Conservation (phyloP, 352 stramenopile species). For the Phytopythium oedochilum region DNA sequence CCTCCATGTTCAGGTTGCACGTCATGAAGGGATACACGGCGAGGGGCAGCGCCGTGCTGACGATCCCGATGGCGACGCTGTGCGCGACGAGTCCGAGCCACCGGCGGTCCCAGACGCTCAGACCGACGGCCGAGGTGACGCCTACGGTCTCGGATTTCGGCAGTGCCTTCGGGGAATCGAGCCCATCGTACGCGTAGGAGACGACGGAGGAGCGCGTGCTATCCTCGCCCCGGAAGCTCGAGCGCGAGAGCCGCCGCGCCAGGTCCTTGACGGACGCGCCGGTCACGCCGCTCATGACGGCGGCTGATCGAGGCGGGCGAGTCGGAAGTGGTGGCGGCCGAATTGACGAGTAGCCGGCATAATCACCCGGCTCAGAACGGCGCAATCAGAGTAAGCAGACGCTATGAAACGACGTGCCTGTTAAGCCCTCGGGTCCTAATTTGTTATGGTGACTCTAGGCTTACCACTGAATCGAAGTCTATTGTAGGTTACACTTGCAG, state of each 20-base stretch:
- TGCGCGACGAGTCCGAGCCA: constrained; percentile 51
- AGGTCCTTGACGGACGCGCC: constrained; percentile 26
- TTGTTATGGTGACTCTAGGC: too few species aligned
- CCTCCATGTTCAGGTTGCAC: constrained; percentile 68
- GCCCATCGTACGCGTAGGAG: not conserved
- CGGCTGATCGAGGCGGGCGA: not conserved
- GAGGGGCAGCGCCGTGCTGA: constrained; percentile 49
- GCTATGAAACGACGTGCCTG: too few species aligned
- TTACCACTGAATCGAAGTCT: too few species aligned
- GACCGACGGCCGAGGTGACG: not conserved
- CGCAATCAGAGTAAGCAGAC: too few species aligned
- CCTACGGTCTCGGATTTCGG: too few species aligned
- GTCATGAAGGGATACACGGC: constrained; percentile 61
- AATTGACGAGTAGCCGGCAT: too few species aligned
- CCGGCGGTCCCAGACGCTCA: constrained; percentile 27
- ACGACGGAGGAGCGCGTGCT: not conserved
- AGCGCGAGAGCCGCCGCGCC: constrained; percentile 27
- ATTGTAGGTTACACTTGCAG: too few species aligned
- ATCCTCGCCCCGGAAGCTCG: constrained; percentile 10
- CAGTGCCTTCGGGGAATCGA: too few species aligned
- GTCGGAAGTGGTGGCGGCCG: too few species aligned
- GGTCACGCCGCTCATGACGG: constrained; percentile 21
- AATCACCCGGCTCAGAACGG: too few species aligned
- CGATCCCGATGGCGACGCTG: constrained; percentile 37
- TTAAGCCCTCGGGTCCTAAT: too few species aligned